These are phyloP conservation scores for Parastagonospora avenae DNA, from an alignment of 2,329 filamentous ascomycete genomes.

Conservation along the genomic window DNA sequence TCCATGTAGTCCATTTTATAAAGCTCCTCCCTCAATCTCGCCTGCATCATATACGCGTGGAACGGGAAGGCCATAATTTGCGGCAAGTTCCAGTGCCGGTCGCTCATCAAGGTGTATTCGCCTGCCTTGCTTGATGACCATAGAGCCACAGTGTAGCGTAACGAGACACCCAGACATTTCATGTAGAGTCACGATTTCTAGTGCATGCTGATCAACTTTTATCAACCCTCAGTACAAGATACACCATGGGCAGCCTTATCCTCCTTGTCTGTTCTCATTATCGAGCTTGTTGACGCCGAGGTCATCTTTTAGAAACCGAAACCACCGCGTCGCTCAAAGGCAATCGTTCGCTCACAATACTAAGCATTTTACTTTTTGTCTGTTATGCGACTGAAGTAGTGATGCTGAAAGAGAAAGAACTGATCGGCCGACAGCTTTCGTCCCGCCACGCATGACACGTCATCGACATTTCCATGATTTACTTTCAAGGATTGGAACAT, in stretches of 20 bases:
- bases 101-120: slow-evolving; percentile 2
- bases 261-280: background rate
- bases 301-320: too few species aligned
- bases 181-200: slow-evolving; percentile 5
- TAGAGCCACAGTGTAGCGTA: background rate
- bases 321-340: too few species aligned
- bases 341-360: too few species aligned
- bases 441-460: background rate
- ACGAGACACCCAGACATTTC: slow-evolving; percentile 3
- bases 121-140: slow-evolving; percentile 10
- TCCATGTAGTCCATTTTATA: slow-evolving; percentile 13
- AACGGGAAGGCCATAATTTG: slow-evolving; percentile 4
- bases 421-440: too few species aligned
- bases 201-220: background rate
- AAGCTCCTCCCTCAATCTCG: slow-evolving; percentile 1
- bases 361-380: background rate
- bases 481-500: too few species aligned
- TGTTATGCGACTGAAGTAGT: background rate
- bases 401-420: background rate
- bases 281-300: background rate
- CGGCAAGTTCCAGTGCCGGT: slow-evolving; percentile 4
- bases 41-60: slow-evolving; percentile 5
- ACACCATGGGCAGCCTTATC: too few species aligned
- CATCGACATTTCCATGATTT: background rate
- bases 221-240: background rate